A percentile compares a stretch with the other conserved stretches of the same genome.
Evolutionary conservation across 2,329 filamentous ascomycete genomes (phyloP).

Genomic region (Cladosporium halotolerans): DNA sequence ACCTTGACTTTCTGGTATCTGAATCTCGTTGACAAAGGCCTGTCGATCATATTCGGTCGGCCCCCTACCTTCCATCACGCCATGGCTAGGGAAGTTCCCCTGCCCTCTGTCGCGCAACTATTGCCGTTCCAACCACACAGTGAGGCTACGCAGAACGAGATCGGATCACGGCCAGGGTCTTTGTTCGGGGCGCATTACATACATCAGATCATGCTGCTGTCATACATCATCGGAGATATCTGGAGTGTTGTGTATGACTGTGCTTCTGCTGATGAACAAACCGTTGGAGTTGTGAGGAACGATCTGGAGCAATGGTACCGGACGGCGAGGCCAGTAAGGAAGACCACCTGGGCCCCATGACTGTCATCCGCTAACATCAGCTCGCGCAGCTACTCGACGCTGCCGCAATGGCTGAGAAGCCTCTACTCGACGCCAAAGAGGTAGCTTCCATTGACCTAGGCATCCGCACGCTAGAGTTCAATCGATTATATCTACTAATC

Average conservation of each 20-base stretch:
- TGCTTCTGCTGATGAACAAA: not conserved
- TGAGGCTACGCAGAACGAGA: not conserved
- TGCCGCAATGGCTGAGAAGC: slow-evolving; percentile 16
- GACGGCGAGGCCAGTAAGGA: slow-evolving; percentile 1
- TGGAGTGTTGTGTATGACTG: slow-evolving; percentile 15
- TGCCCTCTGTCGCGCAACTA: slow-evolving; percentile 18
- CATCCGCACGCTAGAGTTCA: slow-evolving; percentile 13
- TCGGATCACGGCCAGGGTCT: slow-evolving; percentile 1
- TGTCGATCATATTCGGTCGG: slow-evolving; percentile 19
- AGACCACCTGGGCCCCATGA: not conserved
- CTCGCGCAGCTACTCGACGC: slow-evolving; percentile 17
- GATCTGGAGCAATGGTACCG: slow-evolving; percentile 18
- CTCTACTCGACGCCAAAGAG: slow-evolving; percentile 15
- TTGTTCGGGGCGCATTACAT: slow-evolving; percentile 20
- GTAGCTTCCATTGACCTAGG: slow-evolving; percentile 15
- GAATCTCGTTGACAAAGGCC: slow-evolving; percentile 19
- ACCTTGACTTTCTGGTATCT: slow-evolving; percentile 21
- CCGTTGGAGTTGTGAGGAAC: slow-evolving; percentile 1
- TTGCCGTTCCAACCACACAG: slow-evolving; percentile 14
- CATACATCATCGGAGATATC: slow-evolving; percentile 15
- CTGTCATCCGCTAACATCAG: not conserved
- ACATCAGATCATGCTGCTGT: slow-evolving; percentile 15
- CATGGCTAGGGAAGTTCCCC: slow-evolving; percentile 14
- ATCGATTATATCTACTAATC: slow-evolving; percentile 14
- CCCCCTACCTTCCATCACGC: slow-evolving; percentile 19